A percentile compares a stretch with the other conserved stretches of the same genome.
Conservation (phyloP, 768 basidiomycete species). For the Cystobasidium tubakii region DNA sequence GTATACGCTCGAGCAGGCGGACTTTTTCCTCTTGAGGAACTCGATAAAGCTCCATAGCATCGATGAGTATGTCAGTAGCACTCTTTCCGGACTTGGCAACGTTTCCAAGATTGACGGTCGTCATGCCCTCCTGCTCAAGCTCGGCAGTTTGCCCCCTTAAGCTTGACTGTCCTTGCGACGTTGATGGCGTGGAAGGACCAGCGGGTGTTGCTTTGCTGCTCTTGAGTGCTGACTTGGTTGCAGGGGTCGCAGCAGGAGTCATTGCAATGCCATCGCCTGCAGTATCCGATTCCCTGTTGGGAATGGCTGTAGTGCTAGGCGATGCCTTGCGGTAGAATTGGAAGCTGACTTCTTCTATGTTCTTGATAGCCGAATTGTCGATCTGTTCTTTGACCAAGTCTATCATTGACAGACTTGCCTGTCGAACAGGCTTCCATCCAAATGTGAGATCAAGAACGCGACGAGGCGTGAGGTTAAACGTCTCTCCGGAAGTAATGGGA, state of each 20-base stretch:
- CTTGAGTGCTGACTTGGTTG: conserved; percentile 20
- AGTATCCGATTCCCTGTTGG: conserved; percentile 38
- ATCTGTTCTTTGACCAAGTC: conserved; percentile 24
- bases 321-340: conserved; percentile 46
- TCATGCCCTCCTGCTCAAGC: conserved; percentile 45
- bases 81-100: conserved; percentile 59
- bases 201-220: not conserved
- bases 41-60: conserved; percentile 61
- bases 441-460: conserved; percentile 21
- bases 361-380: conserved; percentile 40
- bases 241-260: conserved; percentile 11
- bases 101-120: conserved; percentile 47
- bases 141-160: conserved; percentile 40
- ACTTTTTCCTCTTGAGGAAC: conserved; percentile 79
- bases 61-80: conserved; percentile 70
- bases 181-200: conserved; percentile 17
- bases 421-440: conserved; percentile 35
- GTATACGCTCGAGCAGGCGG: conserved; percentile 78
- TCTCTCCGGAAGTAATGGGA: conserved; percentile 68
- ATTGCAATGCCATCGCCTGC: conserved; percentile 39
- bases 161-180: conserved; percentile 52
- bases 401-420: conserved; percentile 30
- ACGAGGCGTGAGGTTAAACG: conserved; percentile 63
- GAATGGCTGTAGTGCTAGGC: not conserved
- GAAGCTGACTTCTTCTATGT: conserved; percentile 45